Conservation (phyloP, 2,329 filamentous ascomycete genomes). For the Epicoccum sorghinum region DNA sequence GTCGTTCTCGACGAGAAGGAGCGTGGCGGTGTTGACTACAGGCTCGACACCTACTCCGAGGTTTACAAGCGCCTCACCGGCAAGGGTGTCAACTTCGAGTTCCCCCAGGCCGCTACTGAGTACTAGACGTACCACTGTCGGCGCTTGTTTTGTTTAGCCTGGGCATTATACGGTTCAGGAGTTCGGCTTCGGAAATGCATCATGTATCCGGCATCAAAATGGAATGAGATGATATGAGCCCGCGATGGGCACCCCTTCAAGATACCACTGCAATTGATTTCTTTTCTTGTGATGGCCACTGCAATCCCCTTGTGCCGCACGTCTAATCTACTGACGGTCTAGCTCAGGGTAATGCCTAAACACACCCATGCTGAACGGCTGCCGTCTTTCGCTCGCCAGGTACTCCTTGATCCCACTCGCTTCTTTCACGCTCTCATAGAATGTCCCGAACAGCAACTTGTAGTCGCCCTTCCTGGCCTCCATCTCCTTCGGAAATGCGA, state of each 20-base stretch:
- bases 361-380: constrained; percentile 68
- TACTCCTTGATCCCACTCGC: constrained; percentile 71
- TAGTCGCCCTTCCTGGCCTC: constrained; percentile 64
- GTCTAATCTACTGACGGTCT: constrained; percentile 56
- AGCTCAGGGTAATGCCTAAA: constrained; percentile 77
- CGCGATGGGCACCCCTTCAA: constrained; percentile 34
- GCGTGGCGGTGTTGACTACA: constrained; percentile 98
- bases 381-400: constrained; percentile 67
- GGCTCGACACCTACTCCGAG: constrained; percentile 99
- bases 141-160: constrained; percentile 30
- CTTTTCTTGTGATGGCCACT: constrained; percentile 34
- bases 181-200: constrained; percentile 49
- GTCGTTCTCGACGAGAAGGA: constrained; percentile 99
- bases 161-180: constrained; percentile 41
- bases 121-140: constrained; percentile 66
- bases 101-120: constrained; percentile 85
- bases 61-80: constrained; percentile 98
- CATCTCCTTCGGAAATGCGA: constrained; percentile 73
- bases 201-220: constrained; percentile 48
- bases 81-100: constrained; percentile 97
- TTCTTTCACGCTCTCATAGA: constrained; percentile 68
- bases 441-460: constrained; percentile 62
- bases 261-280: constrained; percentile 49
- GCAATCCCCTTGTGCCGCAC: background rate
- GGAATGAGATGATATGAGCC: constrained; percentile 47